Percentiles rank a stretch among this genome's conserved stretches.
phyloP scores from a whole-genome alignment of 768 basidiomycete species.

The Galerina marginata region DNA sequence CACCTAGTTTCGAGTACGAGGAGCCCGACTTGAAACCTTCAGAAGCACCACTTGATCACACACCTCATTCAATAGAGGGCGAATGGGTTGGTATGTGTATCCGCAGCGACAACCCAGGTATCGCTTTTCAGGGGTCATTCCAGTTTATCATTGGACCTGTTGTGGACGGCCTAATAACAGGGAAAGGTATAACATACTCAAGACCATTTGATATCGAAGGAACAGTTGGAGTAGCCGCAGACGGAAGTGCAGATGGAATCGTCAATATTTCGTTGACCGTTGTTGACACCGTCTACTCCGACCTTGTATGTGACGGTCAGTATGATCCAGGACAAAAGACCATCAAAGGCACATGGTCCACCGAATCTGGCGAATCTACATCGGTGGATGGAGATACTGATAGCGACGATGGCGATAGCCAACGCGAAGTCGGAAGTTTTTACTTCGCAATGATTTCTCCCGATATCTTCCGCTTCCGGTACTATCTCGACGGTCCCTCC shows the following conservation, averaged over 20 bases:
- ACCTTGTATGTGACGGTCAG: background rate
- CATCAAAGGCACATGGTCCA: background rate
- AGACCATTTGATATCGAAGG: background rate
- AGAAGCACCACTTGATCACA: background rate
- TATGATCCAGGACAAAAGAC: background rate
- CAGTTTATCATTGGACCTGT: slow-evolving; percentile 3
- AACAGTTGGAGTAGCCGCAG: background rate
- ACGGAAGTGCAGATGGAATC: background rate
- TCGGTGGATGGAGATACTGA: no score
- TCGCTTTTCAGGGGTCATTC: background rate
- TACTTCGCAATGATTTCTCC: background rate
- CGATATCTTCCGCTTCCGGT: background rate
- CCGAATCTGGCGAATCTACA: no score
- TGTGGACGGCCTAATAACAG: slow-evolving; percentile 2
- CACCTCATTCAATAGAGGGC: slow-evolving; percentile 1
- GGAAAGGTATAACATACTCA: slow-evolving; percentile 5
- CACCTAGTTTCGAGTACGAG: background rate
- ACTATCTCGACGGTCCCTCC: background rate
- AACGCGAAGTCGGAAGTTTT: background rate
- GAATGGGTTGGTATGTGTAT: slow-evolving; percentile 4
- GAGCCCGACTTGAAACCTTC: background rate
- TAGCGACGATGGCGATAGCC: no score
- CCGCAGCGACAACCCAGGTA: background rate
- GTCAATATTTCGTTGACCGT: background rate
- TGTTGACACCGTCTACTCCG: background rate